Evolutionary conservation across 176 grass and related monocot species (phyloP).

Genomic region (Phoenix roebelenii): DNA sequence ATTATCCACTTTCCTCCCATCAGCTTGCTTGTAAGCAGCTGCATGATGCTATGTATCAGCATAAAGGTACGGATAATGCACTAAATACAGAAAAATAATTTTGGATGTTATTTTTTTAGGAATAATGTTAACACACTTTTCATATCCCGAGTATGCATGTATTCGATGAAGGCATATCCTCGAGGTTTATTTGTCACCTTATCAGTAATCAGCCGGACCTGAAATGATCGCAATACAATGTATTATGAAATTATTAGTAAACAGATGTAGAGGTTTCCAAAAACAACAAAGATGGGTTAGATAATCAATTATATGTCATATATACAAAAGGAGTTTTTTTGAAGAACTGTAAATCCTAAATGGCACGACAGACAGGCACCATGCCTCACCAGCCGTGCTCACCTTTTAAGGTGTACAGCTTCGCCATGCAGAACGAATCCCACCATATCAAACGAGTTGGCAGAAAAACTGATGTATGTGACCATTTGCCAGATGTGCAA

Average conservation of each 20-base stretch:
- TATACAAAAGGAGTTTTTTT: no score
- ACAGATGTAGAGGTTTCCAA: background rate
- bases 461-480: slow-evolving; percentile 46
- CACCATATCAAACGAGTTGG: slow-evolving; percentile 23
- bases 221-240: slow-evolving; percentile 13
- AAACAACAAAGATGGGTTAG: background rate
- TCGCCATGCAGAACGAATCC: slow-evolving; percentile 44
- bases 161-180: slow-evolving; percentile 95
- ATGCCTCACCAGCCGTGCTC: slow-evolving; percentile 98
- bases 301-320: no score
- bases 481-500: slow-evolving; percentile 29
- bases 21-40: slow-evolving; percentile 91
- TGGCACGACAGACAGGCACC: slow-evolving; percentile 94
- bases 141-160: slow-evolving; percentile 84
- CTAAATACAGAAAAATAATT: no score
- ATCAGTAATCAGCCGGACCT: slow-evolving; percentile 72
- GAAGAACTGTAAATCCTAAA: slow-evolving; percentile 29
- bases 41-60: background rate
- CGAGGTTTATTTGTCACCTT: slow-evolving; percentile 69
- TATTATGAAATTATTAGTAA: no score
- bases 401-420: slow-evolving; percentile 75
- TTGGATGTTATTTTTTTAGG: no score
- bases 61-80: no score
- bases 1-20: slow-evolving; percentile 74
- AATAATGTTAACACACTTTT: slow-evolving; percentile 45